Conservation (phyloP, 148 eudicot species). For the Pouteria glomerata region DNA sequence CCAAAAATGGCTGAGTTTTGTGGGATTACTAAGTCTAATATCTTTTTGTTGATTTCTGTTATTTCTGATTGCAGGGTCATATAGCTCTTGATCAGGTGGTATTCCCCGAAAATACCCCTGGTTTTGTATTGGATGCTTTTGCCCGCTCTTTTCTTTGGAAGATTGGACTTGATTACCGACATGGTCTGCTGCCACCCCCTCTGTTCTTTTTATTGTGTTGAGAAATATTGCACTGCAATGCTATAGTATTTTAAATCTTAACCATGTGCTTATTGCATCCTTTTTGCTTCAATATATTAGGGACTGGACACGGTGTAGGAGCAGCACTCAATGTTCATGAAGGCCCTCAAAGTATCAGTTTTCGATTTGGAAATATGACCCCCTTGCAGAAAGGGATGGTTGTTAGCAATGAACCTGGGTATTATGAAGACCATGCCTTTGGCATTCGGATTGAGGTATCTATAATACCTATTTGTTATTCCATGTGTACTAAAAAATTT, state of each 20-base stretch:
- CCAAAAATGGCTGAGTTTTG: background rate
- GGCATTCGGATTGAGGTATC: constrained; percentile 94
- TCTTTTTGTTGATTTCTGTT: constrained; percentile 9
- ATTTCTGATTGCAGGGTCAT: constrained; percentile 65
- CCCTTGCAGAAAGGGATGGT: constrained; percentile 93
- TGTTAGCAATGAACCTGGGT: constrained; percentile 99
- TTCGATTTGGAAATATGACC: constrained; percentile 78
- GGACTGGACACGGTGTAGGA: constrained; percentile 99
- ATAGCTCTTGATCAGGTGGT: constrained; percentile 95
- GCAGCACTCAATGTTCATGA: constrained; percentile 98
- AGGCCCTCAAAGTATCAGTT: constrained; percentile 97
- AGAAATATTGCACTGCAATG: background rate
- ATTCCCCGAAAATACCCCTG: constrained; percentile 92
- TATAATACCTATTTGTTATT: constrained; percentile 7
- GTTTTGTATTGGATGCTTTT: constrained; percentile 95
- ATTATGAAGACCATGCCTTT: constrained; percentile 93
- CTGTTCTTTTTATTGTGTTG: background rate
- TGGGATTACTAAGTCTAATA: background rate
- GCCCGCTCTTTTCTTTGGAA: constrained; percentile 96
- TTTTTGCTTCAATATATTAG: constrained; percentile 28
- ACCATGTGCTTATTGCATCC: constrained; percentile 3
- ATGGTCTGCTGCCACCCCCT: constrained; percentile 48
- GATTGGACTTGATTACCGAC: constrained; percentile 95
- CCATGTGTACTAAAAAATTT: background rate
- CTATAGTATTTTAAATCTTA: background rate